Conservation (phyloP, 768 basidiomycete genomes). For the Trametes maxima region DNA sequence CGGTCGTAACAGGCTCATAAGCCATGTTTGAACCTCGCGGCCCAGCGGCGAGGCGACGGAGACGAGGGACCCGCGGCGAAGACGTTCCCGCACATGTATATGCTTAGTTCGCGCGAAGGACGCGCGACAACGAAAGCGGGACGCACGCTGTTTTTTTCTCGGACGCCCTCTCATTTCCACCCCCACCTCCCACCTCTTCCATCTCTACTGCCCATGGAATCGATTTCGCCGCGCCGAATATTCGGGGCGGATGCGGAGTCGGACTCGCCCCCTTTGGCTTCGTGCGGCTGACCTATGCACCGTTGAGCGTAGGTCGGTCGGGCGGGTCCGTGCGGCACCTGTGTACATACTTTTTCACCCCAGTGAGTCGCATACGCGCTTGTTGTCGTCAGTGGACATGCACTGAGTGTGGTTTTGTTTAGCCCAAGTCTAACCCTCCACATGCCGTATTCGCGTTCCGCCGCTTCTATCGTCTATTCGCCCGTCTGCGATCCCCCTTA, state of each 20-base stretch:
- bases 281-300: neutral
- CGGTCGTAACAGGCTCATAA: conserved; percentile 12
- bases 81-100: conserved; percentile 17
- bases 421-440: neutral
- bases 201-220: neutral
- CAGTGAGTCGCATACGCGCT: conserved; percentile 2
- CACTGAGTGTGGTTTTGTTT: neutral
- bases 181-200: neutral
- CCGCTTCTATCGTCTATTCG: too few species aligned
- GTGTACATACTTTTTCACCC: conserved; percentile 13
- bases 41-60: neutral
- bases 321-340: conserved; percentile 20
- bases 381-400: neutral
- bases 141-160: neutral
- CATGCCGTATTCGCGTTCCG: neutral
- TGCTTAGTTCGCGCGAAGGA: conserved; percentile 2
- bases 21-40: conserved; percentile 15
- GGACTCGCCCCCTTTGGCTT: neutral
- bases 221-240: neutral
- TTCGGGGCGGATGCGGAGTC: conserved; percentile 2
- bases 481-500: too few species aligned
- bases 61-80: conserved; percentile 1
- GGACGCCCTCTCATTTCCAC: too few species aligned
- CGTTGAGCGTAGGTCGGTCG: neutral
- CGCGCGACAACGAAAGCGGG: conserved; percentile 8